A percentile compares a stretch with the other conserved stretches of the same genome.
These are phyloP conservation scores for Tulasnella sp. DNA, from an alignment of 768 basidiomycete genomes.

Conservation along the genomic window DNA sequence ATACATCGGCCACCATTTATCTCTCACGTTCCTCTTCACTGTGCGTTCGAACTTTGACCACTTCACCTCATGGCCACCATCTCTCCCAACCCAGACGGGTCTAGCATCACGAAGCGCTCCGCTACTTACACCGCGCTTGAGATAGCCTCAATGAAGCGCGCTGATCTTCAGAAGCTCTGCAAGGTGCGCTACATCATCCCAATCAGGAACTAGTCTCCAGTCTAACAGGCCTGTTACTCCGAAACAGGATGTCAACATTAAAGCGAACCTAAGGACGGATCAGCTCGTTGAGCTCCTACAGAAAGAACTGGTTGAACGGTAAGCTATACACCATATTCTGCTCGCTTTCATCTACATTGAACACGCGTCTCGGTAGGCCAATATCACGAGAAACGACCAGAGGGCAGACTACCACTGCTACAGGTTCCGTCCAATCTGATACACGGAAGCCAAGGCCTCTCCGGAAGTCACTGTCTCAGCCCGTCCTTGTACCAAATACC, in stretches of 20 bases:
- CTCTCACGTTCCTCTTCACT: not conserved
- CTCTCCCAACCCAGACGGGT: not conserved
- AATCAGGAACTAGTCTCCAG: not conserved
- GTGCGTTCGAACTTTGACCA: not conserved
- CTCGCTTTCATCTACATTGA: not conserved
- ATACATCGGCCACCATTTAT: no score
- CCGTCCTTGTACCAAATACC: not conserved
- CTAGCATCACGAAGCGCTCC: not conserved
- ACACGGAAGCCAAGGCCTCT: not conserved
- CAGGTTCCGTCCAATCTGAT: not conserved
- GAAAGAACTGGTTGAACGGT: not conserved
- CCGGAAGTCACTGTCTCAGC: slow-evolving; percentile 11
- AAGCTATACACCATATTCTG: not conserved
- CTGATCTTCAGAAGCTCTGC: slow-evolving; percentile 10
- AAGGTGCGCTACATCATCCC: slow-evolving; percentile 8
- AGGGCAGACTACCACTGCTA: not conserved
- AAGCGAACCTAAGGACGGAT: slow-evolving; percentile 14
- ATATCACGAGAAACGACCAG: not conserved
- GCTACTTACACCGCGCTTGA: not conserved
- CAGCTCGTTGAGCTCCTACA: slow-evolving; percentile 11
- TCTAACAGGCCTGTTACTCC: not conserved
- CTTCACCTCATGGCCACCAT: not conserved
- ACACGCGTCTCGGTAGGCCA: not conserved
- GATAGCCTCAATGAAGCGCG: slow-evolving; percentile 5
- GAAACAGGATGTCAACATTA: slow-evolving; percentile 13